Evolutionary conservation across 148 eudicot species (phyloP), one percentile per base, ranked within the genome.

Genomic region (Cornus kousa): DNA sequence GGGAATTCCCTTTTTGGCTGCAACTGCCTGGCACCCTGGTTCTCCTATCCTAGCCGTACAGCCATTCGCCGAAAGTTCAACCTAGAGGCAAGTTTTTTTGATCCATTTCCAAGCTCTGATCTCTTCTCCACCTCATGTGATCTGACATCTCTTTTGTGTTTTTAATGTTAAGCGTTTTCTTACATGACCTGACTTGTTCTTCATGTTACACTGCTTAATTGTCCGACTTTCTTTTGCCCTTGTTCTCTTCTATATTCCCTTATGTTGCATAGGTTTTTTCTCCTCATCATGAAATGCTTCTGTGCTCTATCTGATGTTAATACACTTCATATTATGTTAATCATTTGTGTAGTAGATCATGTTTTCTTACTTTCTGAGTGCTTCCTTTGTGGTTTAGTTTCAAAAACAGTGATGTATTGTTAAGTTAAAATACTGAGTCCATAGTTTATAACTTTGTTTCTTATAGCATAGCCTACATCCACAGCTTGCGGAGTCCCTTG

Each of bases 61-160:
- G 94, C 97, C 65, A 80, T 94, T 70, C 97, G 98, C 37, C 87
- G 85, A 64, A 92, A 81, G 82, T 94, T 94, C 81, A 94, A 94
- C 77, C 87, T 94, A 50, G 91, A 94, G 94, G 98, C 83, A 83
- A 80, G 93, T 77, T 9, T 3, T 77, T 69, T 14, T 6, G 48
- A 6, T 32, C 24, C 19, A 9, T 24, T 76, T 50, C 53, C 72
- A 53, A 22, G 9, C 48, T 75, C 69, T 65, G 7, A 3, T 28
- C 57, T 74, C 50, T 37, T 72, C 35, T 2, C 9, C 24, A 14
- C 16, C 19, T 35, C 43, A 35, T 68, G 46, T 19, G 50, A 77
- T 11, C 50, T 65, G 62, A 72, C 10, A 31, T 4, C 35, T 40
- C 5, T 43, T n/a, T 7, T 24, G 48, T 66, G 22, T 31, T 40